Evolutionary conservation across 352 stramenopile species (phyloP), one percentile per base, ranked within the genome.

Genomic region (Globisporangium emineosum): DNA sequence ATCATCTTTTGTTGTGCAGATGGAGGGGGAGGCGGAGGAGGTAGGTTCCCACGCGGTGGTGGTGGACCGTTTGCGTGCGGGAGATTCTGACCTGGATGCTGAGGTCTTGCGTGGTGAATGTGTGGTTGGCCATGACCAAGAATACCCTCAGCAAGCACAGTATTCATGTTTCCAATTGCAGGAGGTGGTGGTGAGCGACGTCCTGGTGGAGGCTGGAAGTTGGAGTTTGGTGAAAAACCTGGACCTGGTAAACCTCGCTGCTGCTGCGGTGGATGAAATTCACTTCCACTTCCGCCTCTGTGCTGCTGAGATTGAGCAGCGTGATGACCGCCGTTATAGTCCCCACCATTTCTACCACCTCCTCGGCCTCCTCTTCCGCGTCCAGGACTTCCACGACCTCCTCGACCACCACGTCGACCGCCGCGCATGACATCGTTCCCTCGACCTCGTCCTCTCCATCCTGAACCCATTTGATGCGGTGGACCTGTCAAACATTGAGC

Each of bases 371-470:
- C 49, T 52, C 65, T 58, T 32, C 70, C 74, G 50, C 70, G 65
- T 32, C 73, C 76, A 56, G 67, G 51, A 12, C 67, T 77, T 13
- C 64, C 58, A 58, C 75, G 75, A 29, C 69, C 68, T 53, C 77
- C 71, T 55, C 78, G 67, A 43, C 32, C 72, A 49, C 58, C 76
- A 42, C 66, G 61, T 32, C 66, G 66, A 55, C 65, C 54, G 12
- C 60, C 33, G 42, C 61, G 60, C 57, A 64, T 59, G 32, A 67
- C 60, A 21, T 83, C 72, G 61, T 71, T 69, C 10, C 71, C 76
- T 65, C 70, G 71, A 10, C 76, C 78, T 60, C 57, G 77, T 15
- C 64, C 71, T 72, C 69, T 69, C 70, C 73, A 77, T 35, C 71
- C 57, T 7, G 71, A 72, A 21, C 65, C 60, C 35, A 62, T 45